Evolutionary conservation across 768 basidiomycete genomes (phyloP).

Genomic region (Ramaria rubella): DNA sequence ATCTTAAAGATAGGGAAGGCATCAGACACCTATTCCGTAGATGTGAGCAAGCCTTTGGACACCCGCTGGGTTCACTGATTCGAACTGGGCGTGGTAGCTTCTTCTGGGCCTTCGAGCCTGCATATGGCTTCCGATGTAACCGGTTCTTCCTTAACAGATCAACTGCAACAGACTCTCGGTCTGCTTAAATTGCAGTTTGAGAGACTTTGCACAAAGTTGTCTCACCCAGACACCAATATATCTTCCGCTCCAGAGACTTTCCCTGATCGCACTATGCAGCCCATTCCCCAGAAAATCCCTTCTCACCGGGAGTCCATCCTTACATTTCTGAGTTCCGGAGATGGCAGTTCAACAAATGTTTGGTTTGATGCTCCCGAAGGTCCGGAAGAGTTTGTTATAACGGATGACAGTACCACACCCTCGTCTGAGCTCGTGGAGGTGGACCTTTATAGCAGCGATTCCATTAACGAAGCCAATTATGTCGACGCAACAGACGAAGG

Average conservation of each 20-base stretch:
- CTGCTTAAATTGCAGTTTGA: constrained; percentile 48
- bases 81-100: too few species aligned
- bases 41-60: too few species aligned
- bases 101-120: too few species aligned
- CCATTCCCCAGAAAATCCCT: not conserved
- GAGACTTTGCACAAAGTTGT: not conserved
- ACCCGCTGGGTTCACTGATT: not conserved
- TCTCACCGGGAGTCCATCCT: constrained; percentile 9
- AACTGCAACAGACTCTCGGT: not conserved
- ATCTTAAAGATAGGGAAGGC: constrained; percentile 20
- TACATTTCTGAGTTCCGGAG: constrained; percentile 18
- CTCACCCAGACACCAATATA: not conserved
- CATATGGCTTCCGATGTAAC: too few species aligned
- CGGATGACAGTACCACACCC: not conserved
- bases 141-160: too few species aligned
- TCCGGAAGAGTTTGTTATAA: constrained; percentile 65
- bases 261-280: not conserved
- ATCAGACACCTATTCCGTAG: constrained; percentile 60
- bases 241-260: not conserved
- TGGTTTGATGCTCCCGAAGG: constrained; percentile 79
- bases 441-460: not conserved
- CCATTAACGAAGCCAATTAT: not conserved
- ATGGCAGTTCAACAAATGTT: constrained; percentile 41
- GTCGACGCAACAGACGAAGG: not conserved
- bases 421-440: not conserved